These are phyloP conservation scores for Leccinellum luteum DNA, from an alignment of 768 basidiomycete genomes.

Conservation along the genomic window DNA sequence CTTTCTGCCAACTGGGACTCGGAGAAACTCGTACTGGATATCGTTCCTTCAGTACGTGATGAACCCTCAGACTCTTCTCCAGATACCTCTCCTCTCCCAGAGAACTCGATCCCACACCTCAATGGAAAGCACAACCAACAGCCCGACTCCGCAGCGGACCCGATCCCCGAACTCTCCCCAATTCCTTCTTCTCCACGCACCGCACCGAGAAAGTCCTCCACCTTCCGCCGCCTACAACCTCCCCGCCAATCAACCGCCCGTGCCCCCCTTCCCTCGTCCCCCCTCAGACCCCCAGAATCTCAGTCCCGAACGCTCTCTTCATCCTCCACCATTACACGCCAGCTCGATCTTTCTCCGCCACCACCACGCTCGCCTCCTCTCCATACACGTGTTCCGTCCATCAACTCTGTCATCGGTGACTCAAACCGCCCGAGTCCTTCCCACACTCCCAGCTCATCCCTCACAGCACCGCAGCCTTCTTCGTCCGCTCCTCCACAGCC, in stretches of 20 bases:
- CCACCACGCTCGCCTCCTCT: constrained; percentile 27
- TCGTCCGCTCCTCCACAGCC: constrained; percentile 11
- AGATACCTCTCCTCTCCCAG: neutral
- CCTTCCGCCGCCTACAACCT: constrained; percentile 52
- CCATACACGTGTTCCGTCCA: constrained; percentile 33
- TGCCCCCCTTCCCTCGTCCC: constrained; percentile 31
- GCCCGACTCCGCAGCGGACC: neutral
- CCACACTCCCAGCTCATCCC: constrained; percentile 9
- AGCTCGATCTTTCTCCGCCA: constrained; percentile 22
- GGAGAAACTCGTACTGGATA: constrained; percentile 20
- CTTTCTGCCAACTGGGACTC: constrained; percentile 21
- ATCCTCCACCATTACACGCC: constrained; percentile 20
- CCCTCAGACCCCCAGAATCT: constrained; percentile 31
- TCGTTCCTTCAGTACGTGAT: neutral
- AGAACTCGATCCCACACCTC: neutral
- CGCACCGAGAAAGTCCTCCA: constrained; percentile 38
- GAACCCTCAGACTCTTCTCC: neutral
- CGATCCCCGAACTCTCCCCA: constrained; percentile 11
- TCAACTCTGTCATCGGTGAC: constrained; percentile 20
- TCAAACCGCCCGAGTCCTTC: constrained; percentile 5
- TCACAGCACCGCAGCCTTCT: neutral
- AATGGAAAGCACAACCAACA: constrained; percentile 11
- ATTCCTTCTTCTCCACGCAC: neutral
- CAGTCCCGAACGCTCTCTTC: constrained; percentile 19
- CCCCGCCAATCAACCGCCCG: constrained; percentile 22